Evolutionary conservation across 2,329 filamentous ascomycete species (phyloP), one percentile per base, ranked within the genome.

Genomic region (Bipolaris victoriae): DNA sequence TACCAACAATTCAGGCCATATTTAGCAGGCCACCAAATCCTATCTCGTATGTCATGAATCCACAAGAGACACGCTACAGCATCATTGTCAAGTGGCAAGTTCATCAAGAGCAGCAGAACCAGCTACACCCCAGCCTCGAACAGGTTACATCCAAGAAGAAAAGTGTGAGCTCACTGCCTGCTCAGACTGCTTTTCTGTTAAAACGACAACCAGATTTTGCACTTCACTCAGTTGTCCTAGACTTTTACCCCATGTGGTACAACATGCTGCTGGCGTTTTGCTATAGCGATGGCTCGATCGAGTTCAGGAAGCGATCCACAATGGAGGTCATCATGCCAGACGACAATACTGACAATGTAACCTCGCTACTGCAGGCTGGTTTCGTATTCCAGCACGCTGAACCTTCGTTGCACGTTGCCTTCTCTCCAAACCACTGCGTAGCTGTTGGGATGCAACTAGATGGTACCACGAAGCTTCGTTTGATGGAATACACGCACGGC

Each of bases 81-180:
- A 84, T 93, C 39, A 82, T 98, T 60, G 88, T 92, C 61, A 85
- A 90, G 60, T 98, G 94, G 94, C 89, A 95, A 65, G 74, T 94
- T 9, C 82, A 84, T 31, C 86, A 90, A 31, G 82, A 86, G 46
- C 78, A 83, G n/a, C 86, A 89, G 61, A 82, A 68, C 29, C 66
- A 79, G 9, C 78, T 96, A 7, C 90, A 95, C 70, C 79, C 88
- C 1, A 89, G 89, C 11, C 94, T 96, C 72, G 89, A 92, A 63
- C 89, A 93, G 65, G 81, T 95, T 24, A 86, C 87, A 7, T 82
- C 83, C 41, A 86, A 89, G 65, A 86, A 86, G 68, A 86, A 85
- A 68, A 85, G 82, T 58, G 74, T 76, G 45, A 70, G 78, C 62
- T 74, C 71, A 26, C 67, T 71, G 35, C 59, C 58, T 44, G 58